Evolutionary conservation across 768 basidiomycete species (phyloP).

Genomic region (Clitopilus hobsonii): DNA sequence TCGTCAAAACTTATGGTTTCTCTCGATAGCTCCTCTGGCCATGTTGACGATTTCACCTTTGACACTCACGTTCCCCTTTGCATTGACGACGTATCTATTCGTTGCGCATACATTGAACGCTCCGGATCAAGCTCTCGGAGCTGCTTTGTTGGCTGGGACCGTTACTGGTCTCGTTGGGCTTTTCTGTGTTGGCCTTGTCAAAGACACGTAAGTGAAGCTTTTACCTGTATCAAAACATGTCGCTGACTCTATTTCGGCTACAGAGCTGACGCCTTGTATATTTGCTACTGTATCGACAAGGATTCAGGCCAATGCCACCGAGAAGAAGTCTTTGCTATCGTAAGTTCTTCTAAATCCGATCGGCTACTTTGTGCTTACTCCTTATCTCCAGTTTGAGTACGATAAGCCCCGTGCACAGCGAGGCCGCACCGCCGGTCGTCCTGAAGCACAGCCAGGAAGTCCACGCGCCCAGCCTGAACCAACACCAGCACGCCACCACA

Average conservation of each 20-base stretch:
- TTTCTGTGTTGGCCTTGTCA: conserved; percentile 79
- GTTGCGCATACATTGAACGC: conserved; percentile 76
- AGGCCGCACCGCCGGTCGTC: conserved; percentile 2
- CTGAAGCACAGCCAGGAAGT: conserved; percentile 2
- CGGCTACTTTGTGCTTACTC: conserved; percentile 1
- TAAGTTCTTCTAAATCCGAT: conserved; percentile 16
- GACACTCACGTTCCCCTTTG: conserved; percentile 77
- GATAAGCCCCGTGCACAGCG: conserved; percentile 12
- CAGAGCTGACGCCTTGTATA: conserved; percentile 40
- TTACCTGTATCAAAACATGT: background rate
- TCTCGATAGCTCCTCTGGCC: conserved; percentile 51
- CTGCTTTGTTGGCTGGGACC: conserved; percentile 71
- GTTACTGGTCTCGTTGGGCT: conserved; percentile 78
- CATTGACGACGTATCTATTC: conserved; percentile 80
- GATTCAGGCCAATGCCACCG: conserved; percentile 33
- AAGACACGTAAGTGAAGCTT: conserved; percentile 49
- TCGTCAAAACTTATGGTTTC: background rate
- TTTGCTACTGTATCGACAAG: conserved; percentile 49
- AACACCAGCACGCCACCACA: conserved; percentile 7
- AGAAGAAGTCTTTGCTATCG: conserved; percentile 36
- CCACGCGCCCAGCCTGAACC: conserved; percentile 7
- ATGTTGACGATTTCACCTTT: conserved; percentile 75
- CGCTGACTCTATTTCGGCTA: background rate
- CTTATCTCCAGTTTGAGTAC: conserved; percentile 27
- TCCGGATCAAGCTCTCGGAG: conserved; percentile 69